Evolutionary conservation across 2,329 filamentous ascomycete genomes (phyloP), one percentile per base, ranked within the genome.

Genomic region (Aspergillus fumigatus): DNA sequence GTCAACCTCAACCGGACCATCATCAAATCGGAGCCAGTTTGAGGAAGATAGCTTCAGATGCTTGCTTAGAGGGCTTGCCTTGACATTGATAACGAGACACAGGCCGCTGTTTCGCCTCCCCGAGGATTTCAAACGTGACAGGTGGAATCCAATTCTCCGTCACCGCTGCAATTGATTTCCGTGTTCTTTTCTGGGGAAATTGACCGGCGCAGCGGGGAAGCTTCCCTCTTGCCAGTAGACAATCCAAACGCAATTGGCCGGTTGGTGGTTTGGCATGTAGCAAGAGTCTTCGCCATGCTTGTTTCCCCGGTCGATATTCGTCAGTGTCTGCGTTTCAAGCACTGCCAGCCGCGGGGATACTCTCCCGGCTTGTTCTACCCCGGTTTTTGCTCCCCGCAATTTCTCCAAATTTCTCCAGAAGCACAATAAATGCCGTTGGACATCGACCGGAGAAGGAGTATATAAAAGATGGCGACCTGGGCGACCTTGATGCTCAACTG

Each of bases 111-210:
- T 19, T 43, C n/a, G 8, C n/a, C n/a, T 43, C 21, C 11, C 4
- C 9, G 40, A 23, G 14, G 17, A 40, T 49, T 17, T 40, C 11
- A 47, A 50, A 35, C 21, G 48, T 55, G 29, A 64, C 61, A 64
- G 61, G 60, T 50, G 62, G 62, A 57, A 63, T 51, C 27, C 55
- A 62, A 59, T 64, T 63, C 48, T 62, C 62, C 62, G 61, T 51
- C 55, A 48, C 41, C 47, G 32, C 49, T 52, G 23, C 41, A 50
- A 62, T 65, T 67, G 40, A 43, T 65, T 59, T 66, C 65, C 64
- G 61, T 58, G 40, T 55, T 48, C 41, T 50, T 50, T 38, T 50
- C 52, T 52, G 29, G 40, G 25, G 35, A 48, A 48, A 41, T 43
- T 6, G 6, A 8, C 40, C n/a, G 9, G 40, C n/a, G 11, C n/a